Evolutionary conservation across 805 yeast species (phyloP).

Genomic region (Candida anglica): DNA sequence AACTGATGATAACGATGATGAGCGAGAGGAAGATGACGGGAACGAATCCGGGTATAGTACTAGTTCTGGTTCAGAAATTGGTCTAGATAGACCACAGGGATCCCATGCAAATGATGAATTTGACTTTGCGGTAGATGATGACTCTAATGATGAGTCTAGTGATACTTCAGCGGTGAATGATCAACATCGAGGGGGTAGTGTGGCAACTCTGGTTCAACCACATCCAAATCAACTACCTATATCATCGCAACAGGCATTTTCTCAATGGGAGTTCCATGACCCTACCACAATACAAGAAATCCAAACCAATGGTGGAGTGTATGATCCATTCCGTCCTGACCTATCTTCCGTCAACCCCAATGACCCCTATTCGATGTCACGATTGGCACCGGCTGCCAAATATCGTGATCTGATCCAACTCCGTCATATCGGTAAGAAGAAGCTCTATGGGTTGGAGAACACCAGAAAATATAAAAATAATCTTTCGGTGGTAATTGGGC

Average conservation of each 20-base stretch:
- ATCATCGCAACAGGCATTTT: conserved; percentile 1
- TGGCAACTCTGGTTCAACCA: too few species aligned
- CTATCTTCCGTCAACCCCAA: conserved; percentile 8
- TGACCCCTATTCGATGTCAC: conserved; percentile 14
- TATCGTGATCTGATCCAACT: conserved; percentile 31
- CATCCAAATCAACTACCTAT: background rate
- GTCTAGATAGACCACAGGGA: too few species aligned
- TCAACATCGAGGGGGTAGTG: too few species aligned
- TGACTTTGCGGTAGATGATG: too few species aligned
- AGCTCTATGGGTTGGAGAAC: conserved; percentile 15
- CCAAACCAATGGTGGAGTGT: conserved; percentile 8
- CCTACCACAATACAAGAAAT: conserved; percentile 2
- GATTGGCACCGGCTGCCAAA: conserved; percentile 30
- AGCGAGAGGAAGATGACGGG: conserved; percentile 4
- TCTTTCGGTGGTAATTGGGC: conserved; percentile 20
- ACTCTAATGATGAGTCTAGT: too few species aligned
- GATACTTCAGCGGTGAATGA: too few species aligned
- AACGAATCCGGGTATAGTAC: background rate
- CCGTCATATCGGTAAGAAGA: conserved; percentile 15
- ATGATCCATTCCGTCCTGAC: conserved; percentile 10
- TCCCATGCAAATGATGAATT: too few species aligned
- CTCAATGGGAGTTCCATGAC: conserved; percentile 7
- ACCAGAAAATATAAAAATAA: conserved; percentile 42
- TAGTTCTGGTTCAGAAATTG: background rate
- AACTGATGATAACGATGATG: conserved; percentile 2